Evolutionary conservation across 2,329 filamentous ascomycete genomes (phyloP).

Genomic region (Teratosphaeria destructans): DNA sequence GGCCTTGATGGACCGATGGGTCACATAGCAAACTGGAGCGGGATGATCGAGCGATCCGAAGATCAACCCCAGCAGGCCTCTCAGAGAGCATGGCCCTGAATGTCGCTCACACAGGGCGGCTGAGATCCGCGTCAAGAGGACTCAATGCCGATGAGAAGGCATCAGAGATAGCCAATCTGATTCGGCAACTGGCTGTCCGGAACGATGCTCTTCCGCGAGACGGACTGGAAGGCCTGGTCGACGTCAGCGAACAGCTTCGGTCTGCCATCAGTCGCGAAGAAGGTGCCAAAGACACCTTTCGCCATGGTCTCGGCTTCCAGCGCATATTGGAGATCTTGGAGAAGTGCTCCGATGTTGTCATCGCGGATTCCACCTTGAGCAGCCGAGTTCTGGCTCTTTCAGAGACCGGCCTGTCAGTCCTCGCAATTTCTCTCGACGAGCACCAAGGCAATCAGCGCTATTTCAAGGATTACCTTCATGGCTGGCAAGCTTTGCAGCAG

Average conservation of each 20-base stretch:
- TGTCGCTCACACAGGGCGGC: constrained; percentile 12
- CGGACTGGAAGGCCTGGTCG: constrained; percentile 7
- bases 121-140: constrained; percentile 18
- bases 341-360: neutral
- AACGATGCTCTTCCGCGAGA: constrained; percentile 9
- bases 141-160: constrained; percentile 17
- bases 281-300: constrained; percentile 20
- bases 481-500: constrained; percentile 68
- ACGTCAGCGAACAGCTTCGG: constrained; percentile 7
- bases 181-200: constrained; percentile 11
- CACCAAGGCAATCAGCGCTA: constrained; percentile 83
- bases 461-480: constrained; percentile 66
- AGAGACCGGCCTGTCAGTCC: constrained; percentile 33
- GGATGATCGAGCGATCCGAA: constrained; percentile 9
- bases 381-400: constrained; percentile 1
- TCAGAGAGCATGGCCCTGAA: constrained; percentile 15
- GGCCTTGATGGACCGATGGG: neutral
- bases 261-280: constrained; percentile 9
- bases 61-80: constrained; percentile 3
- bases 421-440: constrained; percentile 64
- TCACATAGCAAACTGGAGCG: neutral
- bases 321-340: constrained; percentile 13
- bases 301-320: constrained; percentile 22
- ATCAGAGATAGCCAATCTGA: constrained; percentile 14
- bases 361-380: neutral